Base-by-base conservation (phyloP, 2,329 filamentous ascomycete species). In the Akanthomyces uredinophilus region DNA sequence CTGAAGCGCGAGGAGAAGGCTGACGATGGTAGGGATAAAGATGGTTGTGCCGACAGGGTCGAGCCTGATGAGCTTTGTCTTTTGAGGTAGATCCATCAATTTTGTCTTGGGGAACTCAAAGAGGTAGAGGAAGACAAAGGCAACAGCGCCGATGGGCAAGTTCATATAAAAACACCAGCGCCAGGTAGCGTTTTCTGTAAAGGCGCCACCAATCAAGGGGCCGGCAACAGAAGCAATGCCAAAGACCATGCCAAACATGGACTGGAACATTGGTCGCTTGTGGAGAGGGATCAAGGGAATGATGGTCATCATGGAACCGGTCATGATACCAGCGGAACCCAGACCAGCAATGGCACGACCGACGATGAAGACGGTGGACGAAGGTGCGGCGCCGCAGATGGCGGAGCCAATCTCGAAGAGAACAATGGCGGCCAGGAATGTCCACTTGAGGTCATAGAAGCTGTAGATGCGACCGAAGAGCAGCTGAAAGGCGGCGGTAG, bases 1-100 rank as follows among this genome's bases (percentile, higher is more conserved):
- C 67, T 88, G 83, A 39, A 89, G 75, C 1, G 86, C 86, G 5
- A 89, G 74, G 3, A 89, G 72, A 43, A 88, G 81, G 64, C 79
- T 85, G 16, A 87, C 77, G 44, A 87, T 78, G 37, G 79, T 79
- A 0, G 86, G 85, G 18, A 88, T 71, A 65, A 89, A 83, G 70
- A 87, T 79, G 16, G 82, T 68, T 8, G 83, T 86, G 29, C 86
- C 86, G 1, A 87, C 68, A 0, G 83, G 83, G 62, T 88, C 85
- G 54, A 87, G 76, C 0, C 82, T 79, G 65, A 76, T 74, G 58
- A 85, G 69, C 55, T 84, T 81, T 61, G 78, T 70, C 58, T 69
- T 69, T 37, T 77, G 37, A 1, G 73, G 65, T 16, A 71, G 72
- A 8, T 59, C 46, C 49, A 60, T 58, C 35, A 18, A 69, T 67